Conservation (phyloP, 768 basidiomycete species). For the Tubosaeta sp. region DNA sequence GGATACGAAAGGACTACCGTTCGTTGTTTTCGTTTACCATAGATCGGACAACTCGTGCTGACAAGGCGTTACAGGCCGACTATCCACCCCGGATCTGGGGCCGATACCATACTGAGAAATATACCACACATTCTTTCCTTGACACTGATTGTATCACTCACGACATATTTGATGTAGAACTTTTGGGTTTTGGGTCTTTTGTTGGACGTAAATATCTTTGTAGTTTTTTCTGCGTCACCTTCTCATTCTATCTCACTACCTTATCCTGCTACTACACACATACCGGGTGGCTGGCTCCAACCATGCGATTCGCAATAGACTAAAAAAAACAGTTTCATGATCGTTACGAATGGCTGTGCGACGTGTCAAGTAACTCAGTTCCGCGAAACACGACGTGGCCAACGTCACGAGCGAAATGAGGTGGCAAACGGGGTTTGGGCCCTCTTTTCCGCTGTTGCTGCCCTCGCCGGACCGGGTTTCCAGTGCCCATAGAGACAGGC, state of each 20-base stretch:
- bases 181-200: background rate
- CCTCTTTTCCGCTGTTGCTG: constrained; percentile 15
- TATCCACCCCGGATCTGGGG: constrained; percentile 22
- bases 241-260: background rate
- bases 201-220: background rate
- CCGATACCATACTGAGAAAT: constrained; percentile 9
- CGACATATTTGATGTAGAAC: constrained; percentile 16
- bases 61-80: constrained; percentile 26
- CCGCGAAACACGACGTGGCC: constrained; percentile 71
- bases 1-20: constrained; percentile 62
- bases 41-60: background rate
- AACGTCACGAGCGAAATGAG: constrained; percentile 56
- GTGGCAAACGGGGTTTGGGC: constrained; percentile 40
- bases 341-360: background rate
- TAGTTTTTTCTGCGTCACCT: background rate
- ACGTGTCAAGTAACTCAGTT: constrained; percentile 39
- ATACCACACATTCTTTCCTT: constrained; percentile 20
- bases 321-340: background rate
- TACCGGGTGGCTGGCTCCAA: background rate
- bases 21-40: constrained; percentile 17
- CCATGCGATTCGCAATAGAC: background rate
- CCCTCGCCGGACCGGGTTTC: background rate
- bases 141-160: constrained; percentile 12
- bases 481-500: background rate
- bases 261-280: background rate